Percentiles rank a stretch among this genome's conserved stretches.
These are phyloP conservation scores for Eucalyptus grandis DNA, from an alignment of 345 rosid species.

Conservation along the genomic window DNA sequence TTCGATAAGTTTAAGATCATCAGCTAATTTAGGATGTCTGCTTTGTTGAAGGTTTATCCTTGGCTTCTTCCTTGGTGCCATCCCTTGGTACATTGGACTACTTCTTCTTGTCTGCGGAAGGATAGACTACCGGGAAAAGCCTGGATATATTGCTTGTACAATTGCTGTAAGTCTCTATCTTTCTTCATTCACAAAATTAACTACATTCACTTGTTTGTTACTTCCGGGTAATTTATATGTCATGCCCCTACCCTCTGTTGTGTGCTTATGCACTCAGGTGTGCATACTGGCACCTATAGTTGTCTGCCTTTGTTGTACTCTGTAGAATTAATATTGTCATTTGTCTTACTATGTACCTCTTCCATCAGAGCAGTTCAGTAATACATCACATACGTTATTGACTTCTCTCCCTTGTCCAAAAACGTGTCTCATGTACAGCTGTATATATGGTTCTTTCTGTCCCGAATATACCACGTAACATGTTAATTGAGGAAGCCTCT, in stretches of 20 bases:
- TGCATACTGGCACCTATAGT: not conserved
- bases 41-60: constrained; percentile 49
- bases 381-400: not conserved
- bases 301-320: not conserved
- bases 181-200: not conserved
- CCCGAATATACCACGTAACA: too few species aligned
- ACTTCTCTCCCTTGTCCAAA: not conserved
- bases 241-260: not conserved
- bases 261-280: not conserved
- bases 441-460: too few species aligned
- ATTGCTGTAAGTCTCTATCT: constrained; percentile 51
- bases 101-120: constrained; percentile 49
- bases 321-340: not conserved
- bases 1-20: not conserved
- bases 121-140: constrained; percentile 75
- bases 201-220: not conserved
- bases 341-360: not conserved
- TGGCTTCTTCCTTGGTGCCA: constrained; percentile 77
- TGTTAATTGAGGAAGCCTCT: too few species aligned
- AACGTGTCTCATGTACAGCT: too few species aligned
- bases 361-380: not conserved
- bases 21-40: not conserved
- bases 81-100: constrained; percentile 89
- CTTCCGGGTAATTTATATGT: not conserved
- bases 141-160: constrained; percentile 87